These are phyloP conservation scores for Citeromyces matritensis DNA, from an alignment of 805 yeast species.

Conservation along the genomic window DNA sequence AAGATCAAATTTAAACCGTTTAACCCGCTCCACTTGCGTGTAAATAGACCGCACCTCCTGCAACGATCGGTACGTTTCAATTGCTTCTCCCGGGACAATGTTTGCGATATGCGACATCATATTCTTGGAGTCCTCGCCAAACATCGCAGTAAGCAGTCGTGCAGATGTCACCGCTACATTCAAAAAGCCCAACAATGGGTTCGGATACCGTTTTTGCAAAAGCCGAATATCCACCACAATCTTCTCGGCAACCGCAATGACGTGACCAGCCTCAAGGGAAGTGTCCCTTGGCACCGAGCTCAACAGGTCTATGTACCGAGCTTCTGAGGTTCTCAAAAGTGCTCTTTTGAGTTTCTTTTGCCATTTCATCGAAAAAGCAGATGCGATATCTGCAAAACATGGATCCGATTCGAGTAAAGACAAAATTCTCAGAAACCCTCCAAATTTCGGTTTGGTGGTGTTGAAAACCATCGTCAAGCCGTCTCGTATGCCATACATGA, in stretches of 20 bases:
- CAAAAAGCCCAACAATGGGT: background rate
- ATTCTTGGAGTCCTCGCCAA: slow-evolving; percentile 34
- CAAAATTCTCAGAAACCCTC: background rate
- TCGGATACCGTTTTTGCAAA: slow-evolving; percentile 28
- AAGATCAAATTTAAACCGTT: background rate
- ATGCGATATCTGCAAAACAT: background rate
- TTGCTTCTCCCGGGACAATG: slow-evolving; percentile 12
- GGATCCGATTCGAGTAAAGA: background rate
- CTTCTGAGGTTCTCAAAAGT: no score
- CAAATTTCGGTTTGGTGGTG: background rate
- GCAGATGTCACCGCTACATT: slow-evolving; percentile 33
- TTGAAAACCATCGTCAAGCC: background rate
- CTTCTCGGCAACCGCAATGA: slow-evolving; percentile 38
- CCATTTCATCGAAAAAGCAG: background rate
- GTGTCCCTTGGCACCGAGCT: slow-evolving; percentile 14
- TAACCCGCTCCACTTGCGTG: background rate
- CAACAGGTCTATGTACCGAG: slow-evolving; percentile 1
- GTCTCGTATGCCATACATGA: background rate
- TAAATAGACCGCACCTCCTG: background rate
- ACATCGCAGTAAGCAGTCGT: slow-evolving; percentile 30
- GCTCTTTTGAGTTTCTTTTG: no score
- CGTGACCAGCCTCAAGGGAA: slow-evolving; percentile 35
- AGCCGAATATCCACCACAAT: slow-evolving; percentile 31
- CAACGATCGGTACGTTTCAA: slow-evolving; percentile 8
- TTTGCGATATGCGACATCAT: slow-evolving; percentile 34